These are phyloP conservation scores for Haematococcus lacustris DNA, from an alignment of 139 green algal species.

Conservation along the genomic window DNA sequence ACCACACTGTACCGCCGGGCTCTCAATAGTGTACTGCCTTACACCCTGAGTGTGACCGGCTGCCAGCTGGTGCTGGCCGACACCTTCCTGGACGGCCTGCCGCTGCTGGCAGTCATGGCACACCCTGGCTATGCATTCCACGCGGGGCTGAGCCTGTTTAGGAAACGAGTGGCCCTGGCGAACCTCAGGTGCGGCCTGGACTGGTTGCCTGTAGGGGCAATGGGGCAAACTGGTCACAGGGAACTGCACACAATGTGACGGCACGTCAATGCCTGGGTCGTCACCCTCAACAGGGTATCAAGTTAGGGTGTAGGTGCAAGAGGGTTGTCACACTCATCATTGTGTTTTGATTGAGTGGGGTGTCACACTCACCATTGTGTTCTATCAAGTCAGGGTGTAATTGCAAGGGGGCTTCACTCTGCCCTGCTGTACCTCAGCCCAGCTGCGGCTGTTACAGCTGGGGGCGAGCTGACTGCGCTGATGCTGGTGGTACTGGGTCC, in stretches of 20 bases:
- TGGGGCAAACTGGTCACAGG: neutral
- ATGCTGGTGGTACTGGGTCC: too few relatives aligned
- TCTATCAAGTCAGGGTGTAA: too few relatives aligned
- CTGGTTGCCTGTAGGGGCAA: neutral
- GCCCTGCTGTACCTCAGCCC: too few relatives aligned
- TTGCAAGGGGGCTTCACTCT: too few relatives aligned
- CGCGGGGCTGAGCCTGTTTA: slow-evolving; percentile 15
- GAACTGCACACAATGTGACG: neutral
- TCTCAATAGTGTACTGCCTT: slow-evolving; percentile 20
- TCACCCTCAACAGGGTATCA: neutral
- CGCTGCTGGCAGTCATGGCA: slow-evolving; percentile 18
- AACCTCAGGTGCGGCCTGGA: slow-evolving; percentile 7
- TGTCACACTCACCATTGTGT: too few relatives aligned
- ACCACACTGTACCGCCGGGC: slow-evolving; percentile 3
- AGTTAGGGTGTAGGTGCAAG: neutral
- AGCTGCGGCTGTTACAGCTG: too few relatives aligned
- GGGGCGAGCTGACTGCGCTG: too few relatives aligned
- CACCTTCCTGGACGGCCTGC: slow-evolving; percentile 19
- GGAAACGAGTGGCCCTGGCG: slow-evolving; percentile 18
- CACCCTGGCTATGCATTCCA: slow-evolving; percentile 18
- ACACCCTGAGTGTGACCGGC: slow-evolving; percentile 6
- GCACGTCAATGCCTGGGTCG: neutral
- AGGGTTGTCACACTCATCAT: neutral
- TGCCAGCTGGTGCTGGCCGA: slow-evolving; percentile 21
- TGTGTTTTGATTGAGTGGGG: too few relatives aligned